phyloP scores from a whole-genome alignment of 768 basidiomycete species.

The Tulasnella sp. region DNA sequence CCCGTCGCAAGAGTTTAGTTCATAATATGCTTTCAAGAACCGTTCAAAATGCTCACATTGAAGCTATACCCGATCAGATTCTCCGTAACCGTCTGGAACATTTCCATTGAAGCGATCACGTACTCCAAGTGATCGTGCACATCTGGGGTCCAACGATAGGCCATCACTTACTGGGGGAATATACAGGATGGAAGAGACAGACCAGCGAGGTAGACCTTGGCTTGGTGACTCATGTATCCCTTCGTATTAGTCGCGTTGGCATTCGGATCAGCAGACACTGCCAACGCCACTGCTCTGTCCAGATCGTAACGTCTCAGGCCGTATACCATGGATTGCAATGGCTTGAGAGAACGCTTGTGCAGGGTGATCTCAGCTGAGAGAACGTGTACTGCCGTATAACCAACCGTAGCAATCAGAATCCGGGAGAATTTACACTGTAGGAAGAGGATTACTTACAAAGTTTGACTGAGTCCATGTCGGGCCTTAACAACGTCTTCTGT shows the following conservation, averaged over 20 bases:
- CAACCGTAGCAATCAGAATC: too few species aligned
- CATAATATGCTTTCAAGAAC: background rate
- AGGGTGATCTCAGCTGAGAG: constrained; percentile 62
- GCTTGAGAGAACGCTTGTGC: constrained; percentile 62
- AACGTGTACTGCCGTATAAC: constrained; percentile 67
- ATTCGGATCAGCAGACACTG: constrained; percentile 30
- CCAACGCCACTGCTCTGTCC: constrained; percentile 51
- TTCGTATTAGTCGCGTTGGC: constrained; percentile 29
- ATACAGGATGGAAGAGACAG: background rate
- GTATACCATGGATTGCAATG: constrained; percentile 57
- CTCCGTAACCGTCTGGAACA: constrained; percentile 58
- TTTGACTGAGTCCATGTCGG: constrained; percentile 49
- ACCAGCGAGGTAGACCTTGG: constrained; percentile 52
- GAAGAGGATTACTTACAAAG: constrained; percentile 32
- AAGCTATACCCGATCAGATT: constrained; percentile 66
- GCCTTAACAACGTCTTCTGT: constrained; percentile 44
- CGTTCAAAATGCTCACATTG: constrained; percentile 39
- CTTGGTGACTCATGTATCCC: constrained; percentile 58
- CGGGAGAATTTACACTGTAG: background rate
- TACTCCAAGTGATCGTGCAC: constrained; percentile 71
- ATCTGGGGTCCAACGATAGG: constrained; percentile 31
- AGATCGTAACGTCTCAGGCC: constrained; percentile 58
- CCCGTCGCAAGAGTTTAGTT: background rate
- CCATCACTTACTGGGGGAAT: too few species aligned
- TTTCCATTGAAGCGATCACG: constrained; percentile 54